These are phyloP conservation scores for Takakia lepidozioides DNA, from an alignment of 225 moss, liverwort and hornwort species.

Conservation along the genomic window DNA sequence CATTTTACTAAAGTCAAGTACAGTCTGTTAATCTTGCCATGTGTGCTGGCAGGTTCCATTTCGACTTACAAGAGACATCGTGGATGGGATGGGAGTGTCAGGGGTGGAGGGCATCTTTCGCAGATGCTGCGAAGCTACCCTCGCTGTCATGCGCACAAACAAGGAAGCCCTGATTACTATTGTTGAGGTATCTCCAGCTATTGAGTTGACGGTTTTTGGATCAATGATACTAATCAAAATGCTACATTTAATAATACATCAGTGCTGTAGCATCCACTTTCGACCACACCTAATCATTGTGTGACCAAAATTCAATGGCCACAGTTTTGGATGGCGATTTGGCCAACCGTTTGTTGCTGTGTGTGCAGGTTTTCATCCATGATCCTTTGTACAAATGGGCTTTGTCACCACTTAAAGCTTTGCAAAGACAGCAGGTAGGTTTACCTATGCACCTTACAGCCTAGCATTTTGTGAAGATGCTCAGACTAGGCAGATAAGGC, in stretches of 20 bases:
- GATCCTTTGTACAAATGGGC: conserved; percentile 99
- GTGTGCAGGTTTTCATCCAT: conserved; percentile 85
- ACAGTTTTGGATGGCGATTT: too few relatives aligned
- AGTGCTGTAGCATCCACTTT: too few relatives aligned
- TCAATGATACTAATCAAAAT: too few relatives aligned
- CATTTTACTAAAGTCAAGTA: too few relatives aligned
- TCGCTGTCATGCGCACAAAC: conserved; percentile 84
- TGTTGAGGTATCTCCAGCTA: conserved; percentile 52
- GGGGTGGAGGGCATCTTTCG: conserved; percentile 95
- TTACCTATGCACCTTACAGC: not conserved
- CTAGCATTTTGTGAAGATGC: too few relatives aligned
- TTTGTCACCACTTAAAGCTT: conserved; percentile 86
- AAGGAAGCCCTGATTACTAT: conserved; percentile 95
- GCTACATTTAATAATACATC: too few relatives aligned
- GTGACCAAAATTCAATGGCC: too few relatives aligned
- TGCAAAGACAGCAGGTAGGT: conserved; percentile 81
- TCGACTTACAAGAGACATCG: conserved; percentile 87
- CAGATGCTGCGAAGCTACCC: conserved; percentile 95
- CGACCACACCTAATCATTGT: too few relatives aligned
- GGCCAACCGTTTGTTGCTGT: too few relatives aligned
- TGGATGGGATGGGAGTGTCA: conserved; percentile 97
- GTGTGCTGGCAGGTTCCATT: conserved; percentile 68
- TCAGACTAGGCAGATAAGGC: too few relatives aligned
- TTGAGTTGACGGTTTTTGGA: too few relatives aligned
- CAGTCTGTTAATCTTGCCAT: too few relatives aligned